Percentiles rank a stretch among this genome's conserved stretches.
These are phyloP conservation scores for Ambrosiella cleistominuta DNA, from an alignment of 2,329 filamentous ascomycete species.

Conservation along the genomic window DNA sequence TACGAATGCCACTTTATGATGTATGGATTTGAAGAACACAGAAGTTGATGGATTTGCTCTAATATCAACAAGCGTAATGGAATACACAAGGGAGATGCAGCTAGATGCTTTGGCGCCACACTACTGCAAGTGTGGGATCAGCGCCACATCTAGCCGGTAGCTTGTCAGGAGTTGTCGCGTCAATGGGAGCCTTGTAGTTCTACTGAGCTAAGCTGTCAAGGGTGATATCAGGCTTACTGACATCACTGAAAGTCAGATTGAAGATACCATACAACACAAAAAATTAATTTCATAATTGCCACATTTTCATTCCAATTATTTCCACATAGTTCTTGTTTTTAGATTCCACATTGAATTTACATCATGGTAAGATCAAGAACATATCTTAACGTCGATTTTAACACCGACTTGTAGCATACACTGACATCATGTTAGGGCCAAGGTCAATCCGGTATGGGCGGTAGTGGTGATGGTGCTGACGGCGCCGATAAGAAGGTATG, in stretches of 20 bases:
- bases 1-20: neutral
- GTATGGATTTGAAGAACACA: no score
- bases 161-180: slow-evolving; percentile 11
- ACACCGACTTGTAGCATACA: neutral
- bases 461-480: slow-evolving; percentile 60
- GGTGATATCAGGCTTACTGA: neutral
- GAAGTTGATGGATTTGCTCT: no score
- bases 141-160: slow-evolving; percentile 1
- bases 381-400: neutral
- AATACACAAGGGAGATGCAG: no score
- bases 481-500: slow-evolving; percentile 87
- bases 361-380: neutral
- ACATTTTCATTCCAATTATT: no score
- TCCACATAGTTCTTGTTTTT: no score
- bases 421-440: slow-evolving; percentile 40
- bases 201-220: neutral
- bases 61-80: no score
- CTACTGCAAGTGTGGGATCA: neutral
- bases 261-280: neutral
- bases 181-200: slow-evolving; percentile 8
- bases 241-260: neutral
- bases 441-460: slow-evolving; percentile 76
- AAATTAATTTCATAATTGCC: no score
- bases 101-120: neutral
- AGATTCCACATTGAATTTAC: neutral